A percentile compares a stretch with the other conserved stretches of the same genome.
These are phyloP conservation scores for Axilococcus clingmanii DNA, from an alignment of 139 green algal genomes.

Conservation along the genomic window DNA sequence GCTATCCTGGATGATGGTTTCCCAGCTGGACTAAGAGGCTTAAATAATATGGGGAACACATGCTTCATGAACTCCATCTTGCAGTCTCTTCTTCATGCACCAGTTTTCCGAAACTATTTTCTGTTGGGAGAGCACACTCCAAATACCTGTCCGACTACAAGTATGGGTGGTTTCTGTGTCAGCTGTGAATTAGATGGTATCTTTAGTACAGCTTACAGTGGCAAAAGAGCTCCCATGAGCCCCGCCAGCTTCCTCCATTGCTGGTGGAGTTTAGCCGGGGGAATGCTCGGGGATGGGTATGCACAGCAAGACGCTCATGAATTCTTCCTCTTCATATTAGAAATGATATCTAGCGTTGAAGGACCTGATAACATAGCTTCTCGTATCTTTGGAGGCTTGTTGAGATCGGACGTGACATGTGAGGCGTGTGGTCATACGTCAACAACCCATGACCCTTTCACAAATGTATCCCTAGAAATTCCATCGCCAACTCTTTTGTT, in stretches of 20 bases:
- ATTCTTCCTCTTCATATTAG: constrained; percentile 76
- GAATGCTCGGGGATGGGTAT: constrained; percentile 10
- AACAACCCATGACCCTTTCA: constrained; percentile 65
- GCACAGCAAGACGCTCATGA: constrained; percentile 83
- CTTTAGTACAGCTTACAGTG: constrained; percentile 50
- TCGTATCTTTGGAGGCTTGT: constrained; percentile 59
- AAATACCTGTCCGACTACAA: constrained; percentile 20
- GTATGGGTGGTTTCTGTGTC: constrained; percentile 21
- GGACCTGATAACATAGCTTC: constrained; percentile 16
- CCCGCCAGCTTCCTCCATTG: constrained; percentile 55
- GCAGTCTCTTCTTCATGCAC: constrained; percentile 76
- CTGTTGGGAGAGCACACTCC: constrained; percentile 53
- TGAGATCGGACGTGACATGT: constrained; percentile 80
- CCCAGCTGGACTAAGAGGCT: constrained; percentile 58
- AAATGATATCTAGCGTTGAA: constrained; percentile 10
- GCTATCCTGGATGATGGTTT: constrained; percentile 4
- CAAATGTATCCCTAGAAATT: constrained; percentile 78
- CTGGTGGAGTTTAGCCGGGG: constrained; percentile 66
- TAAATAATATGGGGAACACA: constrained; percentile 94
- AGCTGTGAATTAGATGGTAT: constrained; percentile 43
- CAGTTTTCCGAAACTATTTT: constrained; percentile 62
- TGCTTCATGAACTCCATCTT: constrained; percentile 96
- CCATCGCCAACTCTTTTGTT: background rate
- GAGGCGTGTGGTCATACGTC: constrained; percentile 63
- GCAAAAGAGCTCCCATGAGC: constrained; percentile 34